Base-by-base conservation (phyloP, 2,329 filamentous ascomycete genomes). In the Myrmaecium sp. region DNA sequence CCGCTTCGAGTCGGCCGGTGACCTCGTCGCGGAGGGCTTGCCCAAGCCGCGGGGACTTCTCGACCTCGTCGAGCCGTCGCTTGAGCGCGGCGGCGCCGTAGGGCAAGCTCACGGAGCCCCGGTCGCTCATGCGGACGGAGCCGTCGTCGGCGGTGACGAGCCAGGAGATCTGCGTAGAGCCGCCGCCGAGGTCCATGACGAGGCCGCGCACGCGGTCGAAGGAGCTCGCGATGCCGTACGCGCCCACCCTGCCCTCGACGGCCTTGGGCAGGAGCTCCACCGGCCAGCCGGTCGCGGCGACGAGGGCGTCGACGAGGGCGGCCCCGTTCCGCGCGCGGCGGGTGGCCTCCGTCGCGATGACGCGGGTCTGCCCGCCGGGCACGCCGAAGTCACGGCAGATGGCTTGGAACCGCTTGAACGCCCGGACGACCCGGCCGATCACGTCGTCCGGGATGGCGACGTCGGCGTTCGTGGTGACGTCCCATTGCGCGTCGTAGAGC, bases 321-420 rank as follows among this genome's bases (percentile, higher is more conserved):
- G 57, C 58, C 1, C 74, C 71, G 42, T 94, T 94, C 31, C 66
- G 51, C 5, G 84, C 81, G 14, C 72, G 79, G 23, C 84, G 71
- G 47, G 84, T 89, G 4, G 84, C 84, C 50, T 93, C 84, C 0
- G 84, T 94, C 12, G 83, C 84, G 21, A 94, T 68, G 6, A 93
- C 67, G 12, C 68, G 66, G 32, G 86, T 67, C 35, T 83, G 72
- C 17, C 51, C 38, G 1, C 59, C 45, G 0, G 69, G 69, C 0
- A 93, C 80, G 11, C 62, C 60, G 43, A 80, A 81, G 31, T 74
- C 66, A 29, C 61, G 45, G 31, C 82, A 86, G 27, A 78, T 75
- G 14, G 57, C 58, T 33, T 69, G 69, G 57, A 93, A 93, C 15
- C 71, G 69, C 13, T 66, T 55, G 7, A 93, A 55, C 2, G 71